Base-by-base conservation (phyloP, 106 monocot genomes). In the Hemerocallis citrina region DNA sequence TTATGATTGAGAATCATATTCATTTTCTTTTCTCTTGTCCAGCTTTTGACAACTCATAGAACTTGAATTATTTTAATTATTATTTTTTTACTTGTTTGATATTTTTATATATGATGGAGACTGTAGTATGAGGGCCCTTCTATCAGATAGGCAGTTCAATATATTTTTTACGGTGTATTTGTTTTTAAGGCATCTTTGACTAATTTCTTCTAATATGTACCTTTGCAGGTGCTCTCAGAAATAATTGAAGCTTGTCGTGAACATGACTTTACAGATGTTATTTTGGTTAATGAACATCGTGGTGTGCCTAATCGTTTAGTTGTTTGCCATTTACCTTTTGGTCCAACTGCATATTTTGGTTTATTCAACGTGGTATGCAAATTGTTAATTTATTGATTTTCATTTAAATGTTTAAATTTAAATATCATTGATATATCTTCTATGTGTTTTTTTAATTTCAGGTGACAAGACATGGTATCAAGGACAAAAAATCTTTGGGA, bases 281-380 rank as follows among this genome's bases (percentile, higher is more conserved):
- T 99, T 61, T 69, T 99, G 73, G 88, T 92, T 20, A 85, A 99
- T 70, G 98, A 99, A 69, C 92, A 99, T 61, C 81, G 92, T 46
- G 98, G 98, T 13, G 55, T 73, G 55, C 98, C 98, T 33, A 92
- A 92, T 82, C 82, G 85, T 21, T 78, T 99, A 57, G 75, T 99
- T 77, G 73, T 99, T 62, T 85, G 75, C 50, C 98, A 99, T 85
- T 72, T 98, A 27, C 98, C 98, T 38, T 82, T 75, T 76, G 98
- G 98, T 38, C 98, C 98, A 65, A 99, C 92, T 62, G 98, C 92
- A 48, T 88, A 92, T 51, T 99, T 99, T 76, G 82, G 85, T 49
- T 61, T 99, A 62, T 77, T 85, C 45, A 92, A 92, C 67, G 98
- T 99, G 88, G 98, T 99, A 91, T 50, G 92, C 65, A 42, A 38